A percentile compares a stretch with the other conserved stretches of the same genome.
These are phyloP conservation scores for Anaeramoeba flamelloides DNA, from an alignment of 78 protist genomes.

Conservation along the genomic window DNA sequence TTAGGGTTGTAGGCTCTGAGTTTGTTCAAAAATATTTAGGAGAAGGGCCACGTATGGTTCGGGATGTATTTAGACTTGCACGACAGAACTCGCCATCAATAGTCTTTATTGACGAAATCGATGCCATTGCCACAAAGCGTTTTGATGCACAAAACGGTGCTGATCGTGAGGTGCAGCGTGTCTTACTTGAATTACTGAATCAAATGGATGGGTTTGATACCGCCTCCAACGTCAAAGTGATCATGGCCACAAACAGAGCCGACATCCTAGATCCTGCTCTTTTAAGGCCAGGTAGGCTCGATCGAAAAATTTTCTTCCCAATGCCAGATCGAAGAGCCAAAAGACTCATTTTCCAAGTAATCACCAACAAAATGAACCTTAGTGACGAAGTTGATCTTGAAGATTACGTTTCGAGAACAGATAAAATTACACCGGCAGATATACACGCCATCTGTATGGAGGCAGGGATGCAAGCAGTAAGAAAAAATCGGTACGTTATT, in stretches of 20 bases:
- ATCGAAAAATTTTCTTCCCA: conserved; percentile 95
- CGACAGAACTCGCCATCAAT: conserved; percentile 98
- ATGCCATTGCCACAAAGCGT: conserved; percentile 55
- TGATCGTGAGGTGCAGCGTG: conserved; percentile 98
- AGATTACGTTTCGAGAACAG: conserved; percentile 53
- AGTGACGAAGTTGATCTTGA: conserved; percentile 98
- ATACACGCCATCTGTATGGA: conserved; percentile 93
- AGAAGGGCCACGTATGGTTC: conserved; percentile 99
- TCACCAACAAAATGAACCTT: conserved; percentile 89
- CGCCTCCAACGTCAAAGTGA: too few species aligned
- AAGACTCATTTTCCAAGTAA: conserved; percentile 83
- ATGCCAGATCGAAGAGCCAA: conserved; percentile 94
- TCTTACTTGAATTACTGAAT: conserved; percentile 83
- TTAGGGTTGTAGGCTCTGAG: conserved; percentile 93
- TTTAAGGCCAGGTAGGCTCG: too few species aligned
- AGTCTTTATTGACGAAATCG: conserved; percentile 98
- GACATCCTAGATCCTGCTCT: too few species aligned
- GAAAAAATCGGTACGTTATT: conserved; percentile 90
- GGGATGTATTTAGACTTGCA: conserved; percentile 95
- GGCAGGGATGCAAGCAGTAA: conserved; percentile 99
- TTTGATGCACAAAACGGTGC: conserved; percentile 69
- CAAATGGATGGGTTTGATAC: too few species aligned
- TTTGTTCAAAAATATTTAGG: conserved; percentile 99
- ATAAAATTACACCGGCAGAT: conserved; percentile 82
- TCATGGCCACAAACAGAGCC: too few species aligned